phyloP scores from a whole-genome alignment of 2,329 filamentous ascomycete species.

The Xylariaceae sp. region DNA sequence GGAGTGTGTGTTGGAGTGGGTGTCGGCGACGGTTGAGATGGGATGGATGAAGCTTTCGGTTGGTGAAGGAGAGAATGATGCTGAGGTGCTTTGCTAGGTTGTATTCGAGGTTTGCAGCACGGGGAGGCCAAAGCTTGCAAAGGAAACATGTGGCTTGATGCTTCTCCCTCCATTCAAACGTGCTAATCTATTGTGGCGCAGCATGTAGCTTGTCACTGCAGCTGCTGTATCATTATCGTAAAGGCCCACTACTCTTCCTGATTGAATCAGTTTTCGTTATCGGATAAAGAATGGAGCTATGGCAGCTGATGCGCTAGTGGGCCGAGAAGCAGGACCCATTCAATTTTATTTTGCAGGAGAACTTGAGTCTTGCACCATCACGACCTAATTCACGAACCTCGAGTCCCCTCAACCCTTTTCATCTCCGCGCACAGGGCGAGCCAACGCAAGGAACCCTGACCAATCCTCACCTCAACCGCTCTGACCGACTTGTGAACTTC shows the following conservation, averaged over 20 bases:
- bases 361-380: neutral
- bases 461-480: neutral
- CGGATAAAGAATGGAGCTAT: too few species aligned
- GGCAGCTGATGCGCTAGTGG: too few species aligned
- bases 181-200: too few species aligned
- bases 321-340: too few species aligned
- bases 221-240: too few species aligned
- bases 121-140: too few species aligned
- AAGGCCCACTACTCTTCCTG: too few species aligned
- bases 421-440: constrained; percentile 47
- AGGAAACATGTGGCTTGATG: too few species aligned
- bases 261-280: too few species aligned
- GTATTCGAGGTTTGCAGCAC: constrained; percentile 19
- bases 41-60: constrained; percentile 13
- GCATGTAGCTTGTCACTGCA: too few species aligned
- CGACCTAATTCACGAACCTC: neutral
- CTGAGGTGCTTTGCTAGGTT: constrained; percentile 21
- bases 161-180: too few species aligned
- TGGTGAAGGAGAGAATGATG: constrained; percentile 9
- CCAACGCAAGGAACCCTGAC: constrained; percentile 61
- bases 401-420: constrained; percentile 7
- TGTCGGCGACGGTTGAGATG: constrained; percentile 17
- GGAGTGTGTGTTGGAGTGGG: constrained; percentile 8
- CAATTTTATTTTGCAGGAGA: neutral
- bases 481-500: constrained; percentile 25